Conservation (phyloP, 495 filamentous ascomycete species). For the Geopyxis carbonaria region DNA sequence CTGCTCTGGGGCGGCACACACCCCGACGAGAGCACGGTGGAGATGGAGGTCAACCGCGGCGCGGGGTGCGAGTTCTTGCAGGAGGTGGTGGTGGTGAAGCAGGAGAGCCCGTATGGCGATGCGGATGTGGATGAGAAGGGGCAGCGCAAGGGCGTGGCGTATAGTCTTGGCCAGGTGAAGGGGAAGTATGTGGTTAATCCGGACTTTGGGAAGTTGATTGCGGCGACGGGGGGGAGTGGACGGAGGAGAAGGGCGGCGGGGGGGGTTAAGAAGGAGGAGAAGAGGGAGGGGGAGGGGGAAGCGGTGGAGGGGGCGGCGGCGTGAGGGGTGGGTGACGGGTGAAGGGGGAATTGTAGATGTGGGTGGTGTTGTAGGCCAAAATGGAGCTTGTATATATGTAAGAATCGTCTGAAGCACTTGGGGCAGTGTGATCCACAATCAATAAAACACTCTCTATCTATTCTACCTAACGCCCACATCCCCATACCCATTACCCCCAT, state of each 20-base stretch:
- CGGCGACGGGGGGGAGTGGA: constrained; percentile 3
- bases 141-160: constrained; percentile 18
- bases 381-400: no score
- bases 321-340: no score
- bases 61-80: constrained; percentile 21
- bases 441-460: no score
- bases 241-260: constrained; percentile 6
- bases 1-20: constrained; percentile 19
- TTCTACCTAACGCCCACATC: no score
- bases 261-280: constrained; percentile 6
- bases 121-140: constrained; percentile 22
- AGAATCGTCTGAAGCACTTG: no score
- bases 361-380: no score
- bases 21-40: constrained; percentile 12
- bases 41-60: constrained; percentile 22
- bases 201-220: constrained; percentile 15
- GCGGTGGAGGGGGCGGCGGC: no score
- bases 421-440: no score
- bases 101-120: constrained; percentile 20
- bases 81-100: constrained; percentile 22
- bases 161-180: constrained; percentile 20
- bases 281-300: not conserved
- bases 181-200: constrained; percentile 23
- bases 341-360: no score
- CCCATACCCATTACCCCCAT: no score